Evolutionary conservation across 345 rosid genomes (phyloP).

Genomic region (Acer saccharum): DNA sequence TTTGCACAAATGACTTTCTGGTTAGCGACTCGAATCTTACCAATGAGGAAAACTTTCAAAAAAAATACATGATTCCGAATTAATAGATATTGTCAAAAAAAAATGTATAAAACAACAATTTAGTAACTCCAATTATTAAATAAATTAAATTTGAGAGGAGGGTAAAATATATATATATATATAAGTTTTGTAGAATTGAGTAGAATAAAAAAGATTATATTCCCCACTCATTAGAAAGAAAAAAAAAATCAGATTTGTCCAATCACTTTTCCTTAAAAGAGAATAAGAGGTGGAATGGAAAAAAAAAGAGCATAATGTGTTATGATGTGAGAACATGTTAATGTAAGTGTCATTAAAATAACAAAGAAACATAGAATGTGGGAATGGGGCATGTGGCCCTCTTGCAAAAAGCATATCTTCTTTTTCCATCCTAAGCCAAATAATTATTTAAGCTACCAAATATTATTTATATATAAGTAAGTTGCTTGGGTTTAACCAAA

Average conservation of each 20-base stretch:
- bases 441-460: constrained; percentile 8
- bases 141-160: not conserved
- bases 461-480: not conserved
- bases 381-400: constrained; percentile 14
- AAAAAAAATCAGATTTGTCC: not conserved
- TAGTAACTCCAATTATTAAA: not conserved
- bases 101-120: not conserved
- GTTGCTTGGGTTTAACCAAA: constrained; percentile 5
- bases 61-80: too few species aligned
- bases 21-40: too few species aligned
- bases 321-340: constrained; percentile 29
- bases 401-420: constrained; percentile 16
- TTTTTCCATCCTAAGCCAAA: not conserved
- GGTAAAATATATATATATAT: not conserved
- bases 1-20: too few species aligned
- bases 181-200: too few species aligned
- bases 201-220: not conserved
- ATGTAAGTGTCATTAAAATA: constrained; percentile 6
- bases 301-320: constrained; percentile 18
- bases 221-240: not conserved
- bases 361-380: not conserved
- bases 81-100: too few species aligned
- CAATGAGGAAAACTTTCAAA: too few species aligned
- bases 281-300: constrained; percentile 22
- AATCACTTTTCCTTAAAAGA: constrained; percentile 19